A percentile compares a stretch with the other conserved stretches of the same genome.
phyloP scores from a whole-genome alignment of 2,329 filamentous ascomycete species.

The Verticillium dahliae region DNA sequence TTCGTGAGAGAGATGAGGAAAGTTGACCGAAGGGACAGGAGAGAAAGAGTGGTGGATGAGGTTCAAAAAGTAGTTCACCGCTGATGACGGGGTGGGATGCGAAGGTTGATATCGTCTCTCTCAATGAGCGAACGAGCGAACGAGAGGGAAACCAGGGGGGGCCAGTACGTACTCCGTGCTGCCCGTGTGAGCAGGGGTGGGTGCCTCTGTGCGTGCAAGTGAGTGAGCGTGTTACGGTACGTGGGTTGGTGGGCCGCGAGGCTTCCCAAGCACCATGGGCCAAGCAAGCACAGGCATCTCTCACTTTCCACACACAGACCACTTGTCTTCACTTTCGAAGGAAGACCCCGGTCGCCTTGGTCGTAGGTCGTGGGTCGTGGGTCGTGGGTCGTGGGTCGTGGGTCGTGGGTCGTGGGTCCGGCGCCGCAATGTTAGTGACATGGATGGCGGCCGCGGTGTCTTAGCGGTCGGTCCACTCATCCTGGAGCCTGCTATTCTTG shows the following conservation, averaged over 20 bases:
- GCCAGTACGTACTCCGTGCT: background rate
- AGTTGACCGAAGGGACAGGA: constrained; percentile 27
- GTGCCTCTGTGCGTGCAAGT: background rate
- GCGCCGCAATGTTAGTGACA: background rate
- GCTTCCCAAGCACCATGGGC: background rate
- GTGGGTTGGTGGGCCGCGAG: background rate
- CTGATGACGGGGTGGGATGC: constrained; percentile 10
- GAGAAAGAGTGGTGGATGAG: constrained; percentile 19
- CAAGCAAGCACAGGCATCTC: background rate
- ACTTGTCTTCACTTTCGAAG: background rate
- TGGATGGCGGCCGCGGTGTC: background rate
- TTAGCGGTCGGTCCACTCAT: background rate
- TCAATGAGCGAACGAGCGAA: constrained; percentile 9
- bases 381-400: too few relatives aligned
- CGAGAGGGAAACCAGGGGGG: background rate
- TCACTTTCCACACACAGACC: background rate
- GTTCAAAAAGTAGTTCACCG: background rate
- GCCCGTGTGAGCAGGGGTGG: background rate
- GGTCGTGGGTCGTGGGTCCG: background rate
- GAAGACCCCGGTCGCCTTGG: background rate
- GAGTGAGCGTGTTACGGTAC: background rate
- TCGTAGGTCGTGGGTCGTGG: background rate
- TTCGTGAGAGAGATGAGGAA: constrained; percentile 3
- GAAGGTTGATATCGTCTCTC: constrained; percentile 13
- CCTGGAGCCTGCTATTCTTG: background rate